phyloP scores from a whole-genome alignment of 1,139 yeast species.

The Yamadazyma siamensis region DNA sequence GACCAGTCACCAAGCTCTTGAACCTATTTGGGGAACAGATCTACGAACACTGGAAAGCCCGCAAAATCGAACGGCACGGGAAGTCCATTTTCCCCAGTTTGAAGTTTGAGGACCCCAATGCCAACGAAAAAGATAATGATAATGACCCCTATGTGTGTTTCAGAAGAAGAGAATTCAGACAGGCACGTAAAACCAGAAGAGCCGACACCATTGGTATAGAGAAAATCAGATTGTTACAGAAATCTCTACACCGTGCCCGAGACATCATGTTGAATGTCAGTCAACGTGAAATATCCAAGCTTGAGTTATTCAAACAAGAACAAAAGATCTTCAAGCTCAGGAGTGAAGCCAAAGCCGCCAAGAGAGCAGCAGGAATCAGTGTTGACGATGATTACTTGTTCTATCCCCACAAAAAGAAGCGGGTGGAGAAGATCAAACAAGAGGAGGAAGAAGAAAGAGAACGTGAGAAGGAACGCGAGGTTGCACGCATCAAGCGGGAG shows the following conservation, averaged over 20 bases:
- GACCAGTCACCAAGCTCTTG: conserved; percentile 53
- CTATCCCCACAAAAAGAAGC: conserved; percentile 75
- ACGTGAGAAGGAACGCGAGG: conserved; percentile 24
- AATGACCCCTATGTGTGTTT: conserved; percentile 94
- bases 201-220: conserved; percentile 91
- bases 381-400: conserved; percentile 86
- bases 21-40: conserved; percentile 63
- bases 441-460: conserved; percentile 35
- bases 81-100: conserved; percentile 68
- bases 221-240: conserved; percentile 68
- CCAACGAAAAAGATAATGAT: conserved; percentile 80
- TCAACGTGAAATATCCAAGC: conserved; percentile 66
- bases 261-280: conserved; percentile 68
- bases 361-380: conserved; percentile 58
- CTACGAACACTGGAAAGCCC: conserved; percentile 77
- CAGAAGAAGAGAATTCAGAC: conserved; percentile 93
- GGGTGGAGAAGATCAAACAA: conserved; percentile 38
- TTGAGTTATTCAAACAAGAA: conserved; percentile 58
- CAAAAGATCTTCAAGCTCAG: conserved; percentile 66
- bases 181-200: conserved; percentile 92
- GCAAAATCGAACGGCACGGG: conserved; percentile 73
- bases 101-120: conserved; percentile 77
- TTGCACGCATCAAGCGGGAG: conserved; percentile 19
- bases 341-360: conserved; percentile 64
- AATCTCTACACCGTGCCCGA: conserved; percentile 75